Conservation (phyloP, 2,329 filamentous ascomycete genomes). For the Teratosphaeria pseudoeucalypti region DNA sequence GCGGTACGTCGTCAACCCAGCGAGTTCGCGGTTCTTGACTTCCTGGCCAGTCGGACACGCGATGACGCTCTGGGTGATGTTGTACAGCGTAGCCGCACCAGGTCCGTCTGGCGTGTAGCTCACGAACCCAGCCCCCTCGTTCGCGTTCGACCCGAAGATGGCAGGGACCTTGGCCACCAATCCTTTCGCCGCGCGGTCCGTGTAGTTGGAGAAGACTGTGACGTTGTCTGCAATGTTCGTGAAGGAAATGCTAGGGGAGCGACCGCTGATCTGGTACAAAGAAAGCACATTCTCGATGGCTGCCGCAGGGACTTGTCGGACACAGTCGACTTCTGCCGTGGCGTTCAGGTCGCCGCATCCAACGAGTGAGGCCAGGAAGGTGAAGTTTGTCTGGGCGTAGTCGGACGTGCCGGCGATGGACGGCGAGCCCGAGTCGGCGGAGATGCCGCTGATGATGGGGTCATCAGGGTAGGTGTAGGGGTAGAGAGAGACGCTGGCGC, state of each 20-base stretch:
- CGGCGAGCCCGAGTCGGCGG: constrained; percentile 26
- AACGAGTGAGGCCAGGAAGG: neutral
- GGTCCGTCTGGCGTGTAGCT: constrained; percentile 6
- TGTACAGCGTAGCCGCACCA: constrained; percentile 5
- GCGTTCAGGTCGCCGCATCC: constrained; percentile 7
- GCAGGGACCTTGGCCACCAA: constrained; percentile 5
- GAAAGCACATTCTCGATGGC: neutral
- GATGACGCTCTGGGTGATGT: constrained; percentile 7
- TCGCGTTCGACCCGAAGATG: constrained; percentile 11
- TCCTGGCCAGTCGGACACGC: constrained; percentile 6
- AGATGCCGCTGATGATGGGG: constrained; percentile 29
- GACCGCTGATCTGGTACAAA: neutral
- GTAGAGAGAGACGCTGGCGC: constrained; percentile 24
- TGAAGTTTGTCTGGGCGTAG: neutral
- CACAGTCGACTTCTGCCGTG: constrained; percentile 4
- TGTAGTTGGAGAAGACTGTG: constrained; percentile 20
- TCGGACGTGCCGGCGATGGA: neutral
- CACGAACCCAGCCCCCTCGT: constrained; percentile 13
- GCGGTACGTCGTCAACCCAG: constrained; percentile 24
- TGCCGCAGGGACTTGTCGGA: neutral
- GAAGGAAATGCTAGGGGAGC: constrained; percentile 8
- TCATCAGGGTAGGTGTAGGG: constrained; percentile 25
- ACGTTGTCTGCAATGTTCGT: constrained; percentile 16
- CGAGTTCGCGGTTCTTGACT: constrained; percentile 4
- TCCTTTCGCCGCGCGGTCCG: constrained; percentile 1